These are phyloP conservation scores for Castanopsis chinensis DNA, from an alignment of 306 rosid species.

Conservation along the genomic window DNA sequence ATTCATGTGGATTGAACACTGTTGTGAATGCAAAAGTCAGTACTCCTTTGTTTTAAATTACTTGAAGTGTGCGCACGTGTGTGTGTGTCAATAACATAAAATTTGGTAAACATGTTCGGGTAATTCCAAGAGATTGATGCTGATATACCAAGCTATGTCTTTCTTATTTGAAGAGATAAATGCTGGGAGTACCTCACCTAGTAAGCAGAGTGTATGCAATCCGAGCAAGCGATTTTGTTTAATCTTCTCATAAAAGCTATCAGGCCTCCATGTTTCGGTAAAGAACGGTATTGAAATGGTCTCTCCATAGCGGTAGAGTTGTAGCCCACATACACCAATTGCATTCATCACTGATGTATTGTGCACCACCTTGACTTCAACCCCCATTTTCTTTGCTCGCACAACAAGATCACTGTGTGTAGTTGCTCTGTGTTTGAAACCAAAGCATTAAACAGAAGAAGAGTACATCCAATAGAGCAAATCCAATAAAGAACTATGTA, in stretches of 20 bases:
- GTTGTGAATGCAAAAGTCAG: not conserved
- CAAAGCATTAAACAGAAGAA: not conserved
- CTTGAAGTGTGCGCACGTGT: too few relatives aligned
- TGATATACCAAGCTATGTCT: not conserved
- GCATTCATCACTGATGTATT: slow-evolving; percentile 94
- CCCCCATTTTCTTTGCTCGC: slow-evolving; percentile 76
- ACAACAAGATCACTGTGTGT: slow-evolving; percentile 58
- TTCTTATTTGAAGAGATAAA: too few relatives aligned
- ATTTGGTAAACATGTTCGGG: not conserved
- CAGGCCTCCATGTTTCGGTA: slow-evolving; percentile 83
- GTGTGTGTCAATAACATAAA: not conserved
- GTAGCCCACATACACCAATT: slow-evolving; percentile 80
- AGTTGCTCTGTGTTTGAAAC: not conserved
- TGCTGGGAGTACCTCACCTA: not conserved
- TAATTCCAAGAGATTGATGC: not conserved
- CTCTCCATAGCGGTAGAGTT: slow-evolving; percentile 85
- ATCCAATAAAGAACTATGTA: not conserved
- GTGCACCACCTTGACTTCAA: slow-evolving; percentile 66
- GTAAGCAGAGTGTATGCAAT: slow-evolving; percentile 52
- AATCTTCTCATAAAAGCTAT: slow-evolving; percentile 88
- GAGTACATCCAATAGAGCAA: not conserved
- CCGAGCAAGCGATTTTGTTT: slow-evolving; percentile 42
- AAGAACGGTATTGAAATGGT: slow-evolving; percentile 82
- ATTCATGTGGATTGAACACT: not conserved
- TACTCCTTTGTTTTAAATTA: not conserved